phyloP scores from a whole-genome alignment of 2,329 filamentous ascomycete species.

The Fusarium multiceps region DNA sequence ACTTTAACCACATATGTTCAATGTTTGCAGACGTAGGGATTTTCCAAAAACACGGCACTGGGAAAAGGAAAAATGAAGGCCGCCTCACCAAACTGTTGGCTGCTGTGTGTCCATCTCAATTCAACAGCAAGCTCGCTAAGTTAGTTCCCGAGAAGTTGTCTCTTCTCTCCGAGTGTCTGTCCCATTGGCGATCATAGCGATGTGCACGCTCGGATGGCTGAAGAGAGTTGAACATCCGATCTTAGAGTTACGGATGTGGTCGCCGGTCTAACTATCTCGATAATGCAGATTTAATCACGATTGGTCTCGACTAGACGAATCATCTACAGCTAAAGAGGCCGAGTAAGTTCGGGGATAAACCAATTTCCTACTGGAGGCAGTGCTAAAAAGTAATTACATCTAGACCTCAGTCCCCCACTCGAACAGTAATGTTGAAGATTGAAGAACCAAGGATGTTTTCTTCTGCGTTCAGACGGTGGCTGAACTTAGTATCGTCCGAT shows the following conservation, averaged over 20 bases:
- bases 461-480: neutral
- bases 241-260: neutral
- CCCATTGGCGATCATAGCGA: too few species aligned
- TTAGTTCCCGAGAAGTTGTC: neutral
- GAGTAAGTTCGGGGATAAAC: too few species aligned
- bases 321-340: neutral
- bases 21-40: neutral
- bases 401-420: neutral
- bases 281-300: neutral
- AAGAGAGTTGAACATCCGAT: neutral
- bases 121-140: neutral
- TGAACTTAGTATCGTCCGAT: neutral
- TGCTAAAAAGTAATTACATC: neutral
- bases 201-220: neutral
- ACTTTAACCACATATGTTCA: neutral
- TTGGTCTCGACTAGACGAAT: neutral
- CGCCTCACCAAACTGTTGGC: neutral
- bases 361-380: too few species aligned
- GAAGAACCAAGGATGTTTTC: neutral
- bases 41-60: neutral
- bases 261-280: neutral
- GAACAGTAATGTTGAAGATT: accelerated
- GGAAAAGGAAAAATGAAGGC: neutral
- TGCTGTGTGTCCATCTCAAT: too few species aligned
- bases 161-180: neutral